These are phyloP conservation scores for Pestalotiopsis sp. DNA, from an alignment of 2,329 filamentous ascomycete genomes.

Conservation along the genomic window DNA sequence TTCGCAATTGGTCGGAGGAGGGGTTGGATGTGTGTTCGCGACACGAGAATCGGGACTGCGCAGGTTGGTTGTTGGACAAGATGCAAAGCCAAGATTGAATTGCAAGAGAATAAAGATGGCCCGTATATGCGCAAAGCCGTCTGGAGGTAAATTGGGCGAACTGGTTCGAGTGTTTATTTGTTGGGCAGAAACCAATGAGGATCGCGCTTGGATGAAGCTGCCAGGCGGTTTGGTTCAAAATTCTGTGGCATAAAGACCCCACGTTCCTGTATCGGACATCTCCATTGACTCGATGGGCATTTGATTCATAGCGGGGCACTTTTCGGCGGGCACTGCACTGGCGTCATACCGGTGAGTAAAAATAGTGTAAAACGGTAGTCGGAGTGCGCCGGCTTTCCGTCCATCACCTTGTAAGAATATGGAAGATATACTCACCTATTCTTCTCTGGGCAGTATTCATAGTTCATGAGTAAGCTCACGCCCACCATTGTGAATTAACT, in stretches of 20 bases:
- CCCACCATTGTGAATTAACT: no score
- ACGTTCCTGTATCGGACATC: slow-evolving; percentile 45
- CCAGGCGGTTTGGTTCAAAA: neutral
- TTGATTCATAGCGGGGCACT: slow-evolving; percentile 22
- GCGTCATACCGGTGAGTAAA: neutral
- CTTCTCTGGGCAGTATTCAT: no score
- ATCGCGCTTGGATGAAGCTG: neutral
- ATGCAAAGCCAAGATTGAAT: neutral
- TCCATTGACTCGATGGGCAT: slow-evolving; percentile 27
- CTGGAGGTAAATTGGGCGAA: neutral
- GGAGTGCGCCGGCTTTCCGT: slow-evolving; percentile 3
- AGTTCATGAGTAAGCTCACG: neutral
- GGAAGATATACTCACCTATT: neutral
- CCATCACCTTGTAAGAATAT: no score
- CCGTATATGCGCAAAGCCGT: neutral
- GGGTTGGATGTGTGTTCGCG: neutral
- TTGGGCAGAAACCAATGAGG: slow-evolving; percentile 8
- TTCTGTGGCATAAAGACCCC: slow-evolving; percentile 27
- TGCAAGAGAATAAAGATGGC: neutral
- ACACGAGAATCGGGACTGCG: neutral
- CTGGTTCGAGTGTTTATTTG: neutral
- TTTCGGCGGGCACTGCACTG: neutral
- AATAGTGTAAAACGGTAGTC: neutral
- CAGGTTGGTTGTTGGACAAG: neutral
- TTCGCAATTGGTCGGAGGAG: slow-evolving; percentile 2